Base-by-base conservation (phyloP, 2,329 filamentous ascomycete genomes). In the Cordyceps tenuipes region DNA sequence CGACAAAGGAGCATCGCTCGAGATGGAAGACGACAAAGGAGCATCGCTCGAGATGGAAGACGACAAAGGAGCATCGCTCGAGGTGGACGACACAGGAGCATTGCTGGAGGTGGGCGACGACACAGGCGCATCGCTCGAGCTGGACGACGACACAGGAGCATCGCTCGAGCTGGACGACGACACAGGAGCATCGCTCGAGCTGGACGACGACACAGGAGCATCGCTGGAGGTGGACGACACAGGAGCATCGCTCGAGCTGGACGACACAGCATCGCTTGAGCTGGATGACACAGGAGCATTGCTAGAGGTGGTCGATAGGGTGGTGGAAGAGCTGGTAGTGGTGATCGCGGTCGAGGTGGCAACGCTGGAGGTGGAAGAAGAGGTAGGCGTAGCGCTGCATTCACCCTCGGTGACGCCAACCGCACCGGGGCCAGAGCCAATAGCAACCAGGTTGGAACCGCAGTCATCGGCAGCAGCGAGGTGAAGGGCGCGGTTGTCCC, bases 401-500 rank as follows among this genome's bases (percentile, higher is more conserved):
- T 70, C 68, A 31, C 72, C 72, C 19, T 64, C 61, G 19, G 69
- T 34, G 15, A 68, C 67, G 7, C 70, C 69, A 19, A 74, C 71
- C 31, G 72, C 68, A 36, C 72, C 59, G 4, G 81, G 66, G 65
- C 79, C 68, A 68, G 72, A 66, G 7, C 72, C 72, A 29, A 77
- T 73, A 26, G 72, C 62, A 13, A 75, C 64, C 8, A 76, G 66
- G 26, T 72, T 68, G 23, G 71, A 67, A 29, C 74, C 75, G 62
- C 74, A 77, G 55, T 76, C 70, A 47, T 68, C 69, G 21, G 70
- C 72, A 56, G 72, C 70, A 6, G 70, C 75, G 8, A 77, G 49
- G 62, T 74, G 70, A 47, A 76, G 65, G 29, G 72, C 68, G 26
- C 67, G 66, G 66, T 77, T 76, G 53, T 75, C 73, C 70, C 68